A percentile compares a stretch with the other conserved stretches of the same genome.
These are phyloP conservation scores for Saxophila tyrrhenica DNA, from an alignment of 495 filamentous ascomycete species.

Conservation along the genomic window DNA sequence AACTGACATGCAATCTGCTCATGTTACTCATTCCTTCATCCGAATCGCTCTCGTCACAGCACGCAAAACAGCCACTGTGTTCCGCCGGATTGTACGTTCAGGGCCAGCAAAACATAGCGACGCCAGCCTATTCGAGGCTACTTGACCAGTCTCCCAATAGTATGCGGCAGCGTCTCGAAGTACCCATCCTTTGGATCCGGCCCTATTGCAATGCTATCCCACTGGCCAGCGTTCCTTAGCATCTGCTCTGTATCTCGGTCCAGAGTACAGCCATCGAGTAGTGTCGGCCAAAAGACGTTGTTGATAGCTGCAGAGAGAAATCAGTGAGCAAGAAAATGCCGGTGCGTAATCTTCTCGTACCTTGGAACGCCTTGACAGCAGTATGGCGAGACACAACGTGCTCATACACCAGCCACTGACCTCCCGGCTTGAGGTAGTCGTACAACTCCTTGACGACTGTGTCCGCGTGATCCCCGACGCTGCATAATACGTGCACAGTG, in stretches of 20 bases:
- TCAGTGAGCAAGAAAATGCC: neutral
- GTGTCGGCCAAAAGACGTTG: neutral
- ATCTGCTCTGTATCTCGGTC: neutral
- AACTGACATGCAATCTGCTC: too few relatives aligned
- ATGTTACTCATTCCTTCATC: too few relatives aligned
- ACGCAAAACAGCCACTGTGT: too few relatives aligned
- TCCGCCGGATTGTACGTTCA: too few relatives aligned
- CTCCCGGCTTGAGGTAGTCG: constrained; percentile 51
- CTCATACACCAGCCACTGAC: constrained; percentile 56
- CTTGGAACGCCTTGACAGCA: neutral
- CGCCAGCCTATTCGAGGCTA: too few relatives aligned
- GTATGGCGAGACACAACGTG: constrained; percentile 38
- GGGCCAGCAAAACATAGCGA: too few relatives aligned
- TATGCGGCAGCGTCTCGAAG: constrained; percentile 1
- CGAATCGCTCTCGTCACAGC: too few relatives aligned
- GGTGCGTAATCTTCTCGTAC: neutral
- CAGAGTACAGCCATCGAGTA: constrained; percentile 1
- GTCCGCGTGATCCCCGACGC: constrained; percentile 45
- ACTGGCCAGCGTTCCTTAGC: neutral
- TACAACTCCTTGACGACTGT: constrained; percentile 46
- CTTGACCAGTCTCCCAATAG: constrained; percentile 1
- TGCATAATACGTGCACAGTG: constrained; percentile 58
- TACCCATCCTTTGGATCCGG: neutral
- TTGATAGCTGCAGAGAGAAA: neutral
- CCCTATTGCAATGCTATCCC: neutral